phyloP scores from a whole-genome alignment of 306 rosid genomes.

The Quercus glauca region DNA sequence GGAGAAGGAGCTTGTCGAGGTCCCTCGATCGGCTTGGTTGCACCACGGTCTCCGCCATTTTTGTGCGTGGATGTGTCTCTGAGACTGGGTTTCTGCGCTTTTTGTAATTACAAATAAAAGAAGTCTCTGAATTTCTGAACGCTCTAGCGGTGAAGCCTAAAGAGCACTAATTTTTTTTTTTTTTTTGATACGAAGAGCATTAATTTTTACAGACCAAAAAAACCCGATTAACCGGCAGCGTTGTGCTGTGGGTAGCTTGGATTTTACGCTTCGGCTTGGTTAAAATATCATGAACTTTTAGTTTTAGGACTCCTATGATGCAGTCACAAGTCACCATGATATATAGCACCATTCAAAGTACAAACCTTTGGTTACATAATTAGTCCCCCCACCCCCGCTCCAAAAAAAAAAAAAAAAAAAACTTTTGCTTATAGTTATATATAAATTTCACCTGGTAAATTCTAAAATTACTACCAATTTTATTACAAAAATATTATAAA shows the following conservation, averaged over 20 bases:
- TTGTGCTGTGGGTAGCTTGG: no score
- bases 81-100: neutral
- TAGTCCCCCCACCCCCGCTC: no score
- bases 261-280: no score
- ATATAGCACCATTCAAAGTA: no score
- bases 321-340: neutral
- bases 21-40: conserved; percentile 72
- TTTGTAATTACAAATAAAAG: no score
- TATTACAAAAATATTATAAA: no score
- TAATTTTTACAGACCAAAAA: no score
- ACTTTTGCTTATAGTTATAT: neutral
- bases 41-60: conserved; percentile 42
- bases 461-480: no score
- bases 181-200: no score
- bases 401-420: no score
- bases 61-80: neutral
- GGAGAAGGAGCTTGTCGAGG: conserved; percentile 87
- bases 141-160: neutral
- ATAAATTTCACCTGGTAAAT: neutral
- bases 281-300: no score
- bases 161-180: no score
- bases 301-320: neutral
- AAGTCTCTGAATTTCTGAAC: neutral
- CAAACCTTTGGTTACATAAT: neutral
- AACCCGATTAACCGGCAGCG: neutral